phyloP scores from a whole-genome alignment of 2,329 filamentous ascomycete species.

The Cytospora schulzeri region DNA sequence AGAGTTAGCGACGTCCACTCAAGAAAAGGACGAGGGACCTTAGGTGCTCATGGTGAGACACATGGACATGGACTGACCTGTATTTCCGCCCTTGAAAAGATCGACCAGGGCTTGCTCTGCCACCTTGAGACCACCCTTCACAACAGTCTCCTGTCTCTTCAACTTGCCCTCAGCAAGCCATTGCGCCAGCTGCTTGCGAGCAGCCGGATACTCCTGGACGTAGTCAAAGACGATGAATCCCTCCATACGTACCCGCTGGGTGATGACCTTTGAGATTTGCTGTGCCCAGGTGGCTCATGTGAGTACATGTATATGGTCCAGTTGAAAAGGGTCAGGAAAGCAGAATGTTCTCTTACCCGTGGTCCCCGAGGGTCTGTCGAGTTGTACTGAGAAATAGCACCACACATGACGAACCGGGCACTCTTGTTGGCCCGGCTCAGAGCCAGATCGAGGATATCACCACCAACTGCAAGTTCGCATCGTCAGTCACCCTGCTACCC shows the following conservation, averaged over 20 bases:
- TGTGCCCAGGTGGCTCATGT: neutral
- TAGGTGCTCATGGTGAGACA: neutral
- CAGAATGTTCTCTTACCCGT: neutral
- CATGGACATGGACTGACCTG: constrained; percentile 44
- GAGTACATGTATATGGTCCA: neutral
- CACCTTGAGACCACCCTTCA: constrained; percentile 65
- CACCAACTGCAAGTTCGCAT: constrained; percentile 52
- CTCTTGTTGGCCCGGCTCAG: constrained; percentile 62
- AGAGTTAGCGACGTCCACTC: neutral
- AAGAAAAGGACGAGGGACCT: no score
- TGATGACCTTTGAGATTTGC: constrained; percentile 28
- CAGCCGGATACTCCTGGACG: constrained; percentile 56
- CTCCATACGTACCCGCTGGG: constrained; percentile 49
- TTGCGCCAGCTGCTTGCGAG: constrained; percentile 60
- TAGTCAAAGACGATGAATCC: constrained; percentile 77
- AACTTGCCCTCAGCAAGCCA: constrained; percentile 74
- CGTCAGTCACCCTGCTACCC: neutral
- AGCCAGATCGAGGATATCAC: constrained; percentile 69
- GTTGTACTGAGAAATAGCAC: constrained; percentile 38
- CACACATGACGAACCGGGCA: constrained; percentile 72
- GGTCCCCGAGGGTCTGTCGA: constrained; percentile 22
- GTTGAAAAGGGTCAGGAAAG: neutral
- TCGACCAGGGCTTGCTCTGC: constrained; percentile 65
- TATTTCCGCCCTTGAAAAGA: constrained; percentile 71
- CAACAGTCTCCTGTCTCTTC: constrained; percentile 70